Conservation (phyloP, 2,329 filamentous ascomycete species). For the Aplosporella prunicola region DNA sequence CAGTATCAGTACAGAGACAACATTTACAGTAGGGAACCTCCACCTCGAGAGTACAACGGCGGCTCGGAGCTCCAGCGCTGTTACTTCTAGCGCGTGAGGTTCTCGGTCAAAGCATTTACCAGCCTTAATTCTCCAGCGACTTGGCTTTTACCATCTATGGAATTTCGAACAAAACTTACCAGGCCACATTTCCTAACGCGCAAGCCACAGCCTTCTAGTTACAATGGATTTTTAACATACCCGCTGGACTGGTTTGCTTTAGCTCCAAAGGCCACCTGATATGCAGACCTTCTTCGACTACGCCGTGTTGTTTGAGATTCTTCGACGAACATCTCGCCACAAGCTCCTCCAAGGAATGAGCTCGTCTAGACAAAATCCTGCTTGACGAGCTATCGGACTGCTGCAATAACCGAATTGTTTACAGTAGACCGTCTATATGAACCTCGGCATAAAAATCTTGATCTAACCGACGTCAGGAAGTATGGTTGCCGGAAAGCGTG, state of each 20-base stretch:
- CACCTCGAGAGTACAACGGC: conserved; percentile 12
- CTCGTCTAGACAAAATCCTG: conserved; percentile 13
- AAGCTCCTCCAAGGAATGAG: conserved; percentile 5
- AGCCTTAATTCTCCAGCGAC: conserved; percentile 11
- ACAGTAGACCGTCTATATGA: conserved; percentile 12
- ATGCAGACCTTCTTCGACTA: conserved; percentile 8
- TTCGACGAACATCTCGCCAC: conserved; percentile 14
- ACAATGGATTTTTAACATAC: conserved; percentile 4
- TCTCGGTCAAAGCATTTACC: conserved; percentile 7
- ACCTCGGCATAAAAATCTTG: conserved; percentile 10
- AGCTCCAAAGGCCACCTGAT: conserved; percentile 13
- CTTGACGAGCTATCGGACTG: conserved; percentile 15
- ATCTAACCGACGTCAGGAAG: not conserved
- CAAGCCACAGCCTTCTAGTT: not conserved
- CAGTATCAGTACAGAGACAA: conserved; percentile 8
- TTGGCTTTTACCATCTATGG: conserved; percentile 11
- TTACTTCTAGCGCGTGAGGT: conserved; percentile 11
- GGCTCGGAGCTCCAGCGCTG: conserved; percentile 12
- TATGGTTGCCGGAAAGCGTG: conserved; percentile 13
- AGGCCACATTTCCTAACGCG: not conserved
- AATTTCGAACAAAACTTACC: not conserved
- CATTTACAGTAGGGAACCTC: conserved; percentile 6
- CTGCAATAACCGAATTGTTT: conserved; percentile 12
- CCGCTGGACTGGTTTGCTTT: conserved; percentile 13
- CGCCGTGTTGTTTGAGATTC: conserved; percentile 13